These are phyloP conservation scores for Tilletia setariae DNA, from an alignment of 1,284 basidiomycete genomes.

Conservation along the genomic window DNA sequence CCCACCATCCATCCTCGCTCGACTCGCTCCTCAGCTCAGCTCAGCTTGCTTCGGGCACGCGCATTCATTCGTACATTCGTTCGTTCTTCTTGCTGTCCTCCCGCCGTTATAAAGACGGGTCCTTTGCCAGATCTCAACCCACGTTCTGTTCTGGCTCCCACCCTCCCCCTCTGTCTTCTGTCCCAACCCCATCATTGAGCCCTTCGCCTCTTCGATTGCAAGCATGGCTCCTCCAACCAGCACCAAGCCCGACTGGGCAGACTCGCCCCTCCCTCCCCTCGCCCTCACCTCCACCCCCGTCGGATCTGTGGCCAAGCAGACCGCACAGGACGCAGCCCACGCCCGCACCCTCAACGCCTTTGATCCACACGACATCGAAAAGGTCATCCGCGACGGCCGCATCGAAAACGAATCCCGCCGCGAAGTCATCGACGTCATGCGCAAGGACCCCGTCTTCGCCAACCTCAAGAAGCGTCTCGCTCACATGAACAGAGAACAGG, in stretches of 20 bases:
- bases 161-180: too few relatives aligned
- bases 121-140: too few relatives aligned
- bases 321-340: conserved; percentile 32
- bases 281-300: conserved; percentile 33
- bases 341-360: conserved; percentile 35
- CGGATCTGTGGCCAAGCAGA: conserved; percentile 36
- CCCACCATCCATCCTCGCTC: too few relatives aligned
- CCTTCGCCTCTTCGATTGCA: too few relatives aligned
- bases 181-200: too few relatives aligned
- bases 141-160: too few relatives aligned
- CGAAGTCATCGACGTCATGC: conserved; percentile 33
- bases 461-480: conserved; percentile 47
- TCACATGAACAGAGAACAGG: conserved; percentile 48
- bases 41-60: too few relatives aligned
- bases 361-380: conserved; percentile 40
- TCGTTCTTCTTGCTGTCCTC: too few relatives aligned
- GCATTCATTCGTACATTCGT: too few relatives aligned
- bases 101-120: too few relatives aligned
- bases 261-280: conserved; percentile 14
- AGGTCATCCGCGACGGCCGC: conserved; percentile 38
- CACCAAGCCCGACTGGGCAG: background rate
- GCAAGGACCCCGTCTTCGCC: conserved; percentile 40
- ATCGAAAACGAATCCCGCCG: conserved; percentile 43
- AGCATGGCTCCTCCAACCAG: too few relatives aligned
- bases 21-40: too few relatives aligned